Percentiles rank a stretch among this genome's conserved stretches.
phyloP scores from a whole-genome alignment of 2,329 filamentous ascomycete genomes.

The Microcyclospora tardicrescens region DNA sequence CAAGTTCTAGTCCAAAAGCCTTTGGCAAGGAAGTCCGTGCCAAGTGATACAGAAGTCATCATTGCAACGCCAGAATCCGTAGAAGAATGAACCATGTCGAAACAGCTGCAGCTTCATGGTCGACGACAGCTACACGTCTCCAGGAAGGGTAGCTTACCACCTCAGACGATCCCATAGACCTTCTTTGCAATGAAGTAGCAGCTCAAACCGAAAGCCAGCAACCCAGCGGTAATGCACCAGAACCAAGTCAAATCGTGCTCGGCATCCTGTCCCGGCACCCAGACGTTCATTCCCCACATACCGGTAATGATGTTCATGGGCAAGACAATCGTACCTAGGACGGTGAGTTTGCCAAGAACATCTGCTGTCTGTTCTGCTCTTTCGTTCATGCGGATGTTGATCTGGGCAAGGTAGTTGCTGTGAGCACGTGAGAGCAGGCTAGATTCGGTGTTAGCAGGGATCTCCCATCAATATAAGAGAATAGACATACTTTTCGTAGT shows the following conservation, averaged over 20 bases:
- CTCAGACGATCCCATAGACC: constrained; percentile 63
- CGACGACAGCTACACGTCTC: too few species aligned
- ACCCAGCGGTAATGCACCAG: constrained; percentile 51
- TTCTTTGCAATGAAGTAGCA: constrained; percentile 76
- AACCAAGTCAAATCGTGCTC: constrained; percentile 48
- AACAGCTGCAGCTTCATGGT: too few species aligned
- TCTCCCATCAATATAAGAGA: not conserved
- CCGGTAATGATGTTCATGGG: constrained; percentile 99
- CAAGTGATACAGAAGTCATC: too few species aligned
- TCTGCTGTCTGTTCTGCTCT: constrained; percentile 91
- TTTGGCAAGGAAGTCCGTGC: too few species aligned
- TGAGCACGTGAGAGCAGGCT: constrained; percentile 85
- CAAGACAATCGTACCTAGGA: constrained; percentile 89
- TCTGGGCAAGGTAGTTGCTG: constrained; percentile 95
- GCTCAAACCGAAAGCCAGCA: constrained; percentile 64
- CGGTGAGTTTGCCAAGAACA: constrained; percentile 85
- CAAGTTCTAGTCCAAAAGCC: too few species aligned
- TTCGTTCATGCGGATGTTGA: constrained; percentile 98
- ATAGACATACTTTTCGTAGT: constrained; percentile 76
- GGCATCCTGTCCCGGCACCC: constrained; percentile 76
- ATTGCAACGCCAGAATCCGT: too few species aligned
- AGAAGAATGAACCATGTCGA: too few species aligned
- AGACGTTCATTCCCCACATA: constrained; percentile 89
- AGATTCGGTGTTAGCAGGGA: constrained; percentile 9
- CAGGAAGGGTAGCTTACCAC: too few species aligned